These are phyloP conservation scores for Hippophae tibetana DNA, from an alignment of 306 rosid genomes.

Conservation along the genomic window DNA sequence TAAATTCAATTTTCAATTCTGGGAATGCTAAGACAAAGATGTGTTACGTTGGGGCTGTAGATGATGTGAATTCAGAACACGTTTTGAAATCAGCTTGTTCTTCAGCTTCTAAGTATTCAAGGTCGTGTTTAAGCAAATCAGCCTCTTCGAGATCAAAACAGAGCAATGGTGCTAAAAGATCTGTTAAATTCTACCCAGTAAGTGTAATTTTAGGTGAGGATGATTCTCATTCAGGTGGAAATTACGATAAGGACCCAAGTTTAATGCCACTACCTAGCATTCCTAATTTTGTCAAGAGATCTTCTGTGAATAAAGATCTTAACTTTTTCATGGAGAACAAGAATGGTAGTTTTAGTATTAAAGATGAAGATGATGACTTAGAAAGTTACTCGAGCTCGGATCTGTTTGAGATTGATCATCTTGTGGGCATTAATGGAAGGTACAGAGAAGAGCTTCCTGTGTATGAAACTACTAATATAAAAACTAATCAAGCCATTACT, in stretches of 20 bases:
- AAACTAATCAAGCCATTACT: slow-evolving; percentile 50
- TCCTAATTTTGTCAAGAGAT: slow-evolving; percentile 20
- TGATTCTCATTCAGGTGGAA: slow-evolving; percentile 16
- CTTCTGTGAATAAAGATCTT: slow-evolving; percentile 19
- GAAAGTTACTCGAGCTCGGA: slow-evolving; percentile 61
- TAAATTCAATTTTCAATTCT: slow-evolving; percentile 56
- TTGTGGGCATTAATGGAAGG: slow-evolving; percentile 45
- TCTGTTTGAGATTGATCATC: slow-evolving; percentile 62
- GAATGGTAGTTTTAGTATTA: too few species aligned
- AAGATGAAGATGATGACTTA: slow-evolving; percentile 31
- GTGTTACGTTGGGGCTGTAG: slow-evolving; percentile 62
- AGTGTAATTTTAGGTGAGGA: slow-evolving; percentile 54
- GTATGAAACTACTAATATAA: slow-evolving; percentile 58
- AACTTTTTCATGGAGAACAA: background rate
- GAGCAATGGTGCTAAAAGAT: slow-evolving; percentile 34
- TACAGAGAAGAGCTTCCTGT: slow-evolving; percentile 69
- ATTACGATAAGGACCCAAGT: slow-evolving; percentile 34
- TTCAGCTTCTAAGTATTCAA: slow-evolving; percentile 33
- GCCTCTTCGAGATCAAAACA: slow-evolving; percentile 32
- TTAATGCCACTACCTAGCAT: slow-evolving; percentile 29
- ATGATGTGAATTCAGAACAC: slow-evolving; percentile 47
- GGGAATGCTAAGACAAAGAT: slow-evolving; percentile 56
- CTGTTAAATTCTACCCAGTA: slow-evolving; percentile 48
- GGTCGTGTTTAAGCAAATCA: slow-evolving; percentile 45
- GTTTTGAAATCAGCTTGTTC: slow-evolving; percentile 22